Conservation (phyloP, 192 early-diverging fungal species). For the Lobosporangium transversale region DNA sequence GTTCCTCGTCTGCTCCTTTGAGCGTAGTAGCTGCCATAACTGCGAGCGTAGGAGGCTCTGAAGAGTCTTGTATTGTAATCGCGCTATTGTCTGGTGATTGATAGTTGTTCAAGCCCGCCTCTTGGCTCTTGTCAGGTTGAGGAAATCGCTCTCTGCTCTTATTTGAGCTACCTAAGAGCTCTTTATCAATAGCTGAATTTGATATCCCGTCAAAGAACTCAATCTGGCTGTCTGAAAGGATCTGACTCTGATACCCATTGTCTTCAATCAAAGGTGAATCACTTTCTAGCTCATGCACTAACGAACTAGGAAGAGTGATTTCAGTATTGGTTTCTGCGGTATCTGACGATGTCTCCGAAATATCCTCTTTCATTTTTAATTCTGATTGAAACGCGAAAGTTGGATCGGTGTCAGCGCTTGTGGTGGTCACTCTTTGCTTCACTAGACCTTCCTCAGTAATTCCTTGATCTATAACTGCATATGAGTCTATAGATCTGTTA, state of each 20-base stretch:
- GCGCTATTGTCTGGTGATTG: neutral
- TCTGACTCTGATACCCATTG: conserved; percentile 8
- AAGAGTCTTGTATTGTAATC: neutral
- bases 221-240: conserved; percentile 12
- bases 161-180: neutral
- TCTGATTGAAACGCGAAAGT: too few species aligned
- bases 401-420: too few species aligned
- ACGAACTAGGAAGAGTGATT: conserved; percentile 11
- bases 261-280: conserved; percentile 1
- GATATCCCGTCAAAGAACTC: conserved; percentile 25
- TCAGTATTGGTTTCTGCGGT: neutral
- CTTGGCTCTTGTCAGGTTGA: neutral
- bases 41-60: neutral
- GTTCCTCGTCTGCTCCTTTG: too few species aligned
- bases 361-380: too few species aligned
- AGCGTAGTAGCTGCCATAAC: neutral
- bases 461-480: too few species aligned
- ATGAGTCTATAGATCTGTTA: too few species aligned
- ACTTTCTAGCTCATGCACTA: neutral
- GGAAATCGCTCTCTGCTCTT: neutral
- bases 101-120: neutral
- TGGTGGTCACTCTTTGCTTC: too few species aligned
- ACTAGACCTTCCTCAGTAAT: neutral
- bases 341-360: neutral
- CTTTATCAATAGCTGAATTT: conserved; percentile 9